These are phyloP conservation scores for Phaeosphaeriaceae sp. DNA, from an alignment of 2,329 filamentous ascomycete genomes.

Conservation along the genomic window DNA sequence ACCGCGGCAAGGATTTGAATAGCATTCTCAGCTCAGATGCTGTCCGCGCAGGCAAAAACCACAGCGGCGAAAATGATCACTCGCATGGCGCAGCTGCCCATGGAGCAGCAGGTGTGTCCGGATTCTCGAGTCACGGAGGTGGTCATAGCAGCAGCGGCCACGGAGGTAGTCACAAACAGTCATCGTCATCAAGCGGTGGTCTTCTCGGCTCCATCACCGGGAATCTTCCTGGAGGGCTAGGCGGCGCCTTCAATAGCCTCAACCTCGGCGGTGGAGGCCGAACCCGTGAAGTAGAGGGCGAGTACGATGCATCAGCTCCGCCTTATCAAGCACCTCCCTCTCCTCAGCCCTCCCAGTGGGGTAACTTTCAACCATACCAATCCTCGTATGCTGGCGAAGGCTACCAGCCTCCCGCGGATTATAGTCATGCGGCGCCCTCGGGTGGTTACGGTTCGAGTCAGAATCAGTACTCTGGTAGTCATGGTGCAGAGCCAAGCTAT, in stretches of 20 bases:
- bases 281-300: conserved; percentile 30
- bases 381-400: conserved; percentile 39
- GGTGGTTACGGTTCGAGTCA: conserved; percentile 36
- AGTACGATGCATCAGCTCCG: conserved; percentile 16
- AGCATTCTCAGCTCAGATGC: conserved; percentile 80
- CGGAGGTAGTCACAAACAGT: conserved; percentile 5
- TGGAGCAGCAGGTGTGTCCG: conserved; percentile 34
- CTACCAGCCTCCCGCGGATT: conserved; percentile 35
- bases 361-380: conserved; percentile 45
- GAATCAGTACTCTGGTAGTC: conserved; percentile 40
- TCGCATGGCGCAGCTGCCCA: conserved; percentile 35
- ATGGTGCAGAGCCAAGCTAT: conserved; percentile 42
- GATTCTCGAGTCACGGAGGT: conserved; percentile 25
- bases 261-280: conserved; percentile 17
- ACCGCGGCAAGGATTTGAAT: conserved; percentile 72
- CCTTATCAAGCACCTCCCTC: conserved; percentile 32
- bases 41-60: conserved; percentile 83
- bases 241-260: conserved; percentile 24
- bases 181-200: conserved; percentile 20
- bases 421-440: conserved; percentile 31
- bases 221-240: conserved; percentile 28
- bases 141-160: conserved; percentile 14
- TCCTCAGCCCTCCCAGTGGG: conserved; percentile 37
- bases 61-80: conserved; percentile 53
- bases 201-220: conserved; percentile 30